phyloP scores from a whole-genome alignment of 495 filamentous ascomycete genomes.

The Parathielavia appendiculata region DNA sequence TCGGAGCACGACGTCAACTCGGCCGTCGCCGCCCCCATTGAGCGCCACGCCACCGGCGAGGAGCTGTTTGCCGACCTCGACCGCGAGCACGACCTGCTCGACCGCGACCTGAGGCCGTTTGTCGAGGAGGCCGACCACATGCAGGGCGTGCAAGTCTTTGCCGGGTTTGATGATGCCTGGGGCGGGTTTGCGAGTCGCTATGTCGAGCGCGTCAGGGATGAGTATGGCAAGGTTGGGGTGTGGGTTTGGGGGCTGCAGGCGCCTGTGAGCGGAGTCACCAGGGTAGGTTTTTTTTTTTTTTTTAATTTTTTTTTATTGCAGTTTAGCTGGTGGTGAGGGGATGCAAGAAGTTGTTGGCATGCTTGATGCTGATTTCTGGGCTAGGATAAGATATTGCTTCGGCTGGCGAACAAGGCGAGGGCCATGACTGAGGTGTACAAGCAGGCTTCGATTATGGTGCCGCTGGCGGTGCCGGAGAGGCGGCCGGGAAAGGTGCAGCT shows the following conservation, averaged over 20 bases:
- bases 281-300: constrained; percentile 44
- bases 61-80: constrained; percentile 80
- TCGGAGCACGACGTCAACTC: constrained; percentile 81
- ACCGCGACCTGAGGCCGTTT: constrained; percentile 80
- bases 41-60: constrained; percentile 71
- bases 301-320: background rate
- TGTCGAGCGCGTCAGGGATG: constrained; percentile 76
- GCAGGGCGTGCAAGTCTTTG: constrained; percentile 79
- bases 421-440: constrained; percentile 61
- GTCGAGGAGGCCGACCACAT: constrained; percentile 90
- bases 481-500: constrained; percentile 59
- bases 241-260: constrained; percentile 83
- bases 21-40: constrained; percentile 57
- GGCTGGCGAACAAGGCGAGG: constrained; percentile 63
- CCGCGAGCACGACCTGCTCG: constrained; percentile 78
- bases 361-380: background rate
- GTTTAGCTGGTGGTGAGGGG: background rate
- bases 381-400: constrained; percentile 24
- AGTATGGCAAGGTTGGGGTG: constrained; percentile 78
- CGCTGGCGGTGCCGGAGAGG: constrained; percentile 59
- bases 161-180: constrained; percentile 84
- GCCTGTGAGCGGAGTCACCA: constrained; percentile 46
- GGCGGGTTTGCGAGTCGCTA: constrained; percentile 79
- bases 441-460: constrained; percentile 72
- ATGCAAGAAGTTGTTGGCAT: constrained; percentile 11